phyloP scores from a whole-genome alignment of 768 basidiomycete genomes.

The Leccinum variicolor region DNA sequence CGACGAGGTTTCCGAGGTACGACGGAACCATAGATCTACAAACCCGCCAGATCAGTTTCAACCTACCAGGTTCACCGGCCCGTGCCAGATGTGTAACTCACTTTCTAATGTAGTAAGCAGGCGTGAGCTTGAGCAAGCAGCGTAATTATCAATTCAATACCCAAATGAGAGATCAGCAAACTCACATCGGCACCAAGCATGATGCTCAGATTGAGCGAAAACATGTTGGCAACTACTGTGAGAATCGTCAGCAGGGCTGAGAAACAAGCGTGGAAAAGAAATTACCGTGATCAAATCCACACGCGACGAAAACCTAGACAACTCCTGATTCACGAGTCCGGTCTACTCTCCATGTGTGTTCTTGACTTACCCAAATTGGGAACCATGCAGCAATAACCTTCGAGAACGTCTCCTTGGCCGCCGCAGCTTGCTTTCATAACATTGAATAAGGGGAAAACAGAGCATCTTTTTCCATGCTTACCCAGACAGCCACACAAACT shows the following conservation, averaged over 20 bases:
- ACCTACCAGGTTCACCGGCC: neutral
- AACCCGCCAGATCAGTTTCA: neutral
- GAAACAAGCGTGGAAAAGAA: neutral
- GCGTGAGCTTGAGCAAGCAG: slow-evolving; percentile 20
- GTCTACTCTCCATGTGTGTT: neutral
- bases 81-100: slow-evolving; percentile 27
- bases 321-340: neutral
- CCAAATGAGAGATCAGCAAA: neutral
- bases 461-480: slow-evolving; percentile 29
- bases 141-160: neutral
- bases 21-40: slow-evolving; percentile 59
- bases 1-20: slow-evolving; percentile 64
- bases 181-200: slow-evolving; percentile 66
- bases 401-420: slow-evolving; percentile 63
- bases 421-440: slow-evolving; percentile 59
- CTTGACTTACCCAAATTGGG: slow-evolving; percentile 60
- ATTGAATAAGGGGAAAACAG: neutral
- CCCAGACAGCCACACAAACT: slow-evolving; percentile 72
- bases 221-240: slow-evolving; percentile 73
- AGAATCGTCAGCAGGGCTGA: neutral
- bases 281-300: slow-evolving; percentile 68
- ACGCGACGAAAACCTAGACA: slow-evolving; percentile 62
- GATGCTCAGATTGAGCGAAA: slow-evolving; percentile 64
- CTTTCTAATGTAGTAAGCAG: slow-evolving; percentile 63
- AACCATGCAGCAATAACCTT: slow-evolving; percentile 71